Evolutionary conservation across 2,329 filamentous ascomycete genomes (phyloP), one percentile per base, ranked within the genome.

Genomic region (Beauveria sp.): DNA sequence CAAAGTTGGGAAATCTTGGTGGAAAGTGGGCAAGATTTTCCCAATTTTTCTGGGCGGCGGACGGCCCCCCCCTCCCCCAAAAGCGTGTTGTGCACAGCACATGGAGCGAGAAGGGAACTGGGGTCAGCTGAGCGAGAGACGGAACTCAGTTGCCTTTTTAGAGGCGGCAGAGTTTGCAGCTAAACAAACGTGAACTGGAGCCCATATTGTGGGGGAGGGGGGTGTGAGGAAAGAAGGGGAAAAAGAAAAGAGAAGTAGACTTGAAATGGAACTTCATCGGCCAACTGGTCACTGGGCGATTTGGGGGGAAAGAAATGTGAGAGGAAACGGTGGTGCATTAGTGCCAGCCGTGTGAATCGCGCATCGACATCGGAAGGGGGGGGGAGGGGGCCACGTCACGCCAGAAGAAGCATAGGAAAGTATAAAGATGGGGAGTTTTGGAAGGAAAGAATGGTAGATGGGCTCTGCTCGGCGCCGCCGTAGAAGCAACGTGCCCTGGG

Each of bases 81-180:
- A 34, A 12, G 31, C 26, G 26, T 26, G 26, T 26, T 22, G 22
- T 26, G 26, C 26, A 26, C 26, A 26, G 26, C 22, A 22, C 22
- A 22, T 22, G 7, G 3, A 12, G 5, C 40, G 40, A 20, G n/a
- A 2, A 42, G 16, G 31, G 31, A 26, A 52, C 9, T 7, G 40
- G 45, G 57, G 60, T 62, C 60, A 62, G 60, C 40, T 46, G 58
- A 31, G 10, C 40, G 18, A 5, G 40, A 59, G 46, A 49, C 7
- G 48, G 16, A 26, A 26, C 24, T 20, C 24, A 43, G 50, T 54
- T 63, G 63, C 28, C 28, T 31, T 31, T 10, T 31, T 53, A 22
- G 64, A 66, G 65, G 64, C 65, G 66, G 62, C 45, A 67, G 65
- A 62, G 65, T 67, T 67, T 65, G 28, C 52, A 51, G 20, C 60